These are phyloP conservation scores for Talaromyces sp. DNA, from an alignment of 2,329 filamentous ascomycete species.

Conservation along the genomic window DNA sequence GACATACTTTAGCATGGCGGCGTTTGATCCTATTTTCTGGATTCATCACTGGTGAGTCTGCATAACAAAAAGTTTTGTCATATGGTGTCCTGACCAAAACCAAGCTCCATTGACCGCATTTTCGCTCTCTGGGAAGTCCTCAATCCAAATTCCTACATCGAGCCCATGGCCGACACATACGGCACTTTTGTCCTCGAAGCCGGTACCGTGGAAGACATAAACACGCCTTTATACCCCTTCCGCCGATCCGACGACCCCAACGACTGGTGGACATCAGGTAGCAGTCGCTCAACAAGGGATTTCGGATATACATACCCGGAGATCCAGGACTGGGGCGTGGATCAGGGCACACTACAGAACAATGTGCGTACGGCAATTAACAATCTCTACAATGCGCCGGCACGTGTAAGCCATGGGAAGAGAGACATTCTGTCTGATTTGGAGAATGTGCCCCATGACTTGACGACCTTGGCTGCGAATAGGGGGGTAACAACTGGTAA, in stretches of 20 bases:
- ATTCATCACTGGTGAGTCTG: constrained; percentile 56
- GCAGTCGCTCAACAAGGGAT: constrained; percentile 52
- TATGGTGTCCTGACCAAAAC: neutral
- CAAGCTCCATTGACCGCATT: constrained; percentile 67
- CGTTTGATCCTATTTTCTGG: constrained; percentile 76
- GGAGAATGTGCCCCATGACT: neutral
- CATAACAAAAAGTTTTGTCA: neutral
- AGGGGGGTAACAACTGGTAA: constrained; percentile 11
- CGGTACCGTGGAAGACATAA: constrained; percentile 51
- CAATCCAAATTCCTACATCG: constrained; percentile 63
- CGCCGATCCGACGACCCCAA: constrained; percentile 45
- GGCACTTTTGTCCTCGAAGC: constrained; percentile 57
- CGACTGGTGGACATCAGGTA: constrained; percentile 64
- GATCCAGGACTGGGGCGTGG: constrained; percentile 42
- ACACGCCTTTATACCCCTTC: constrained; percentile 63
- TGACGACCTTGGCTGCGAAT: neutral
- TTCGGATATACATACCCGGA: constrained; percentile 76
- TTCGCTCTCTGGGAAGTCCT: constrained; percentile 73
- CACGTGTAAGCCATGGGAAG: neutral
- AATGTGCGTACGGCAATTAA: constrained; percentile 55
- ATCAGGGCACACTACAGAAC: constrained; percentile 30
- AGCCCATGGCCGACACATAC: constrained; percentile 50
- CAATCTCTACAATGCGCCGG: constrained; percentile 49
- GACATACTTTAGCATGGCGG: constrained; percentile 64
- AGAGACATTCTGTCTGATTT: neutral